A percentile compares a stretch with the other conserved stretches of the same genome.
Conservation (phyloP, 164 flowering plant genomes). For the Vitis cinerea region DNA sequence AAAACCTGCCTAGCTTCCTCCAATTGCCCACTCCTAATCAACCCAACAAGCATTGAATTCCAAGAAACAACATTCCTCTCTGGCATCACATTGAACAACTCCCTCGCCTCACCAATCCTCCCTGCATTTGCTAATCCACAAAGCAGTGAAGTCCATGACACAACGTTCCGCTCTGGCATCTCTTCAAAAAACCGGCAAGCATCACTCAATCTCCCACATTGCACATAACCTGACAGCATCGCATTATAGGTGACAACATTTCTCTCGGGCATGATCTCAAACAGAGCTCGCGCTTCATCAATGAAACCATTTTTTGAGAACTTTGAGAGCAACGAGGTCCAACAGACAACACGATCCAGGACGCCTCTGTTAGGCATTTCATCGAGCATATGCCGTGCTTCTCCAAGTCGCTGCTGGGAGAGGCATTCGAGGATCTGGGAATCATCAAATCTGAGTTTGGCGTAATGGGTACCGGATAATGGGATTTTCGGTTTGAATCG, state of each 20-base stretch:
- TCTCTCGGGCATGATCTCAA: constrained; percentile 47
- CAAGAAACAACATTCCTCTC: constrained; percentile 53
- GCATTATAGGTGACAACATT: constrained; percentile 51
- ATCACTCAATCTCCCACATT: constrained; percentile 38
- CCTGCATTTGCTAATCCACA: constrained; percentile 40
- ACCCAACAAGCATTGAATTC: constrained; percentile 58
- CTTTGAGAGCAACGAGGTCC: constrained; percentile 46
- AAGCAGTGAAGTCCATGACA: constrained; percentile 58
- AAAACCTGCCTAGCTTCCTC: constrained; percentile 46
- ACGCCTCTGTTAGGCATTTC: constrained; percentile 27
- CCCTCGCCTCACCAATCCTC: constrained; percentile 34
- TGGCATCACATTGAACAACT: constrained; percentile 50
- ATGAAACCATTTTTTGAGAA: constrained; percentile 35
- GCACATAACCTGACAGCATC: constrained; percentile 50
- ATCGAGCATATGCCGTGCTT: constrained; percentile 46
- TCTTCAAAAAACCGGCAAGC: constrained; percentile 41
- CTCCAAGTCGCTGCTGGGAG: constrained; percentile 10
- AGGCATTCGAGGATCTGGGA: constrained; percentile 24
- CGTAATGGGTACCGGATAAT: constrained; percentile 9
- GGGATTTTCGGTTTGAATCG: constrained; percentile 10
- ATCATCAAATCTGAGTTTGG: constrained; percentile 19
- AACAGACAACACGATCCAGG: constrained; percentile 22
- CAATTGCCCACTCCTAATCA: constrained; percentile 45
- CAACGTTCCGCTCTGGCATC: constrained; percentile 54
- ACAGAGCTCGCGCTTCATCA: constrained; percentile 43